Conservation (phyloP, 768 basidiomycete genomes). For the Boletus eberwhitei region DNA sequence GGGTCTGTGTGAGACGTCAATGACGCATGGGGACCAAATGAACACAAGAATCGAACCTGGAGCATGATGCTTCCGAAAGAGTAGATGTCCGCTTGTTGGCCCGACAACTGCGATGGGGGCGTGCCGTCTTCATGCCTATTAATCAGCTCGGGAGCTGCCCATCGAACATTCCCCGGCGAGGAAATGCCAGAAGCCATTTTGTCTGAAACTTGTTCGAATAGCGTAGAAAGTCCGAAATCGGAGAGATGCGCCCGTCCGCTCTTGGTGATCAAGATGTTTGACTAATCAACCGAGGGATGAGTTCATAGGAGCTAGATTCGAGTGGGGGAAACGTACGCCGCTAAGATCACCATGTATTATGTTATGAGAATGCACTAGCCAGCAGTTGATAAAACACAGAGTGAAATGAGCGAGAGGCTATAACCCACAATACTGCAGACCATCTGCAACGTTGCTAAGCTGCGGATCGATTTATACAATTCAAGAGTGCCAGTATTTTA, state of each 20-base stretch:
- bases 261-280: constrained; percentile 20
- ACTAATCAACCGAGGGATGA: constrained; percentile 9
- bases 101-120: constrained; percentile 5
- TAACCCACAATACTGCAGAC: constrained; percentile 21
- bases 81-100: constrained; percentile 22
- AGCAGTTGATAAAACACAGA: background rate
- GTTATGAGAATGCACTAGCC: constrained; percentile 21
- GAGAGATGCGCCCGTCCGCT: constrained; percentile 20
- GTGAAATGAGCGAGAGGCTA: background rate
- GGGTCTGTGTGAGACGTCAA: constrained; percentile 9
- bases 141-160: constrained; percentile 31
- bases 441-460: constrained; percentile 25
- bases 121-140: background rate
- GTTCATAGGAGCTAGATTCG: background rate
- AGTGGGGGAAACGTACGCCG: constrained; percentile 21
- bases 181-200: background rate
- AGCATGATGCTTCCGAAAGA: constrained; percentile 31
- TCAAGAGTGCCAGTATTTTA: background rate
- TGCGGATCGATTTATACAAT: constrained; percentile 3
- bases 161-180: constrained; percentile 27
- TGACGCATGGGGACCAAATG: background rate
- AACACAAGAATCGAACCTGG: constrained; percentile 14
- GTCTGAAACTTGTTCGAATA: constrained; percentile 11
- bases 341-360: constrained; percentile 41
- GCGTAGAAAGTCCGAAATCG: constrained; percentile 32